These are phyloP conservation scores for Geranomyces michiganensis DNA, from an alignment of 192 early-diverging fungal species.

Conservation along the genomic window DNA sequence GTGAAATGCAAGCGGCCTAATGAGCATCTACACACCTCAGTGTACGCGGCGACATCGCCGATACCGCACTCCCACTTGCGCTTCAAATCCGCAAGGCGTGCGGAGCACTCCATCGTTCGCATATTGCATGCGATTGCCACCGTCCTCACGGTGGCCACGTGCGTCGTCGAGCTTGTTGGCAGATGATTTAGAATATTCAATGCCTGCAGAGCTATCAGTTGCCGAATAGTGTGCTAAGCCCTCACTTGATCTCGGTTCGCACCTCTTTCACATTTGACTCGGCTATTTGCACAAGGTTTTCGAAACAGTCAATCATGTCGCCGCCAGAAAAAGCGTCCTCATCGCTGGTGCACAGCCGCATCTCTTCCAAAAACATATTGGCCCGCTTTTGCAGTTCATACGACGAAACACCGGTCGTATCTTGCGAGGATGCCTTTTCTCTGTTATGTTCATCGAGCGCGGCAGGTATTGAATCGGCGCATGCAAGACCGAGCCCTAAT, in stretches of 20 bases:
- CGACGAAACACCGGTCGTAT: not conserved
- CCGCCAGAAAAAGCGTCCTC: slow-evolving; percentile 19
- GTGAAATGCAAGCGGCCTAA: not conserved
- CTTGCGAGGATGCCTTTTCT: too few species aligned
- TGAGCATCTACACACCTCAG: slow-evolving; percentile 9
- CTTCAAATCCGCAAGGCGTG: slow-evolving; percentile 13
- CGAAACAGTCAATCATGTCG: slow-evolving; percentile 15
- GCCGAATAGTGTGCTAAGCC: not conserved
- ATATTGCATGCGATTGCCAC: slow-evolving; percentile 13
- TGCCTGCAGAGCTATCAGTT: slow-evolving; percentile 11
- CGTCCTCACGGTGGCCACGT: not conserved
- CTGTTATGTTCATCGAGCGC: too few species aligned
- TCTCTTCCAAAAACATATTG: slow-evolving; percentile 12
- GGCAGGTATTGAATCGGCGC: too few species aligned
- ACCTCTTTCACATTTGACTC: slow-evolving; percentile 28
- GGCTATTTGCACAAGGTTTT: not conserved
- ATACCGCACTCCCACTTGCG: slow-evolving; percentile 25
- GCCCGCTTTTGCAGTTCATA: not conserved
- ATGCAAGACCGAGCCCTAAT: not conserved
- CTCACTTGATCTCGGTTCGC: not conserved
- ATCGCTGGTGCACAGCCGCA: slow-evolving; percentile 9
- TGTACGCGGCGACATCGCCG: slow-evolving; percentile 18
- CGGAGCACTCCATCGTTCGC: slow-evolving; percentile 2
- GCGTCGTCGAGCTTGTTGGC: not conserved
- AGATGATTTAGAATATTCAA: slow-evolving; percentile 9